Conservation (phyloP, 352 stramenopile genomes). For the Plasmopara muralis region DNA sequence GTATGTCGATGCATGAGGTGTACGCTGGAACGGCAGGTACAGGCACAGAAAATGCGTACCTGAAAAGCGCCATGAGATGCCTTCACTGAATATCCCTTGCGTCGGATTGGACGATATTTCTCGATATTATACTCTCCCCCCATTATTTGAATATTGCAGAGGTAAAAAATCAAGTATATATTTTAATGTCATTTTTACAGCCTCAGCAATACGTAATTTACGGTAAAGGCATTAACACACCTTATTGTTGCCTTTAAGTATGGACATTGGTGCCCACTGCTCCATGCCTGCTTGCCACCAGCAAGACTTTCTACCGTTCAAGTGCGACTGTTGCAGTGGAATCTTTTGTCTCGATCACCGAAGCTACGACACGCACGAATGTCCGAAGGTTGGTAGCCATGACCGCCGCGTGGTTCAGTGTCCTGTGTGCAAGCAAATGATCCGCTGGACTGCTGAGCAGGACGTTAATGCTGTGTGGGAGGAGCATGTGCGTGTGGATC, state of each 20-base stretch:
- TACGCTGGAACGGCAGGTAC: too few relatives aligned
- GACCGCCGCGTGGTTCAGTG: conserved; percentile 69
- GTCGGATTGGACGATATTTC: conserved; percentile 19
- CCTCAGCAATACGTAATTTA: too few relatives aligned
- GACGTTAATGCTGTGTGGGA: conserved; percentile 76
- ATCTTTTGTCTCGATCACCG: conserved; percentile 84
- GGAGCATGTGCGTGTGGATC: conserved; percentile 47
- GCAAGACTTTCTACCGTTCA: conserved; percentile 83
- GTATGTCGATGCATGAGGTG: background rate
- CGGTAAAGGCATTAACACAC: too few relatives aligned
- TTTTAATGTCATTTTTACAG: too few relatives aligned
- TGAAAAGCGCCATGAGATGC: conserved; percentile 33
- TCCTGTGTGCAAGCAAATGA: conserved; percentile 54
- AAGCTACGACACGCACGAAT: conserved; percentile 70
- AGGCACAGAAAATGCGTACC: conserved; percentile 23
- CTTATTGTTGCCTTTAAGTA: conserved; percentile 6
- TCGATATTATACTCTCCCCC: background rate
- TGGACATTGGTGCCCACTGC: conserved; percentile 75
- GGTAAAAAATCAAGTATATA: too few relatives aligned
- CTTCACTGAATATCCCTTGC: background rate
- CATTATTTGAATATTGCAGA: background rate
- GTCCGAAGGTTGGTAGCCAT: conserved; percentile 48
- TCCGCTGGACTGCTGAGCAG: conserved; percentile 65
- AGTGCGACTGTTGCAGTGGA: conserved; percentile 71
- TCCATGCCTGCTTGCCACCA: conserved; percentile 57